Evolutionary conservation across 2,329 filamentous ascomycete genomes (phyloP).

Genomic region (Neopestalotiopsis sp.): DNA sequence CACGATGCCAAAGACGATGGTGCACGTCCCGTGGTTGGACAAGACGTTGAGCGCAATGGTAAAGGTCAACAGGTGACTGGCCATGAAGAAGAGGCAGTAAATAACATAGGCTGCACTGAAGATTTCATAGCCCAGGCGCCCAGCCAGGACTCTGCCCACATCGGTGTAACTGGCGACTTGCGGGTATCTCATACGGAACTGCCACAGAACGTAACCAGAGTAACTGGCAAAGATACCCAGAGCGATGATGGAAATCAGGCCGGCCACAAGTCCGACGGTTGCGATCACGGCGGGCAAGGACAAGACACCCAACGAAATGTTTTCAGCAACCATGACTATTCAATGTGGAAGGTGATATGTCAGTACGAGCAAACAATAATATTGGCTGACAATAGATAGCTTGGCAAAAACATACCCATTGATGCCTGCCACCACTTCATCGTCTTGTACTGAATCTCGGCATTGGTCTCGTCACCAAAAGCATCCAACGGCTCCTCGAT

Average conservation of each 20-base stretch:
- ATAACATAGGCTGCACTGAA: constrained; percentile 63
- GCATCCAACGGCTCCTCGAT: constrained; percentile 7
- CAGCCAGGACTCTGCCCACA: constrained; percentile 63
- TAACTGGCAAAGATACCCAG: constrained; percentile 71
- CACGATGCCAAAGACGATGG: constrained; percentile 65
- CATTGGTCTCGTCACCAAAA: constrained; percentile 10
- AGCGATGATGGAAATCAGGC: constrained; percentile 71
- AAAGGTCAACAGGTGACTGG: constrained; percentile 69
- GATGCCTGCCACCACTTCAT: constrained; percentile 41
- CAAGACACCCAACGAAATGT: constrained; percentile 57
- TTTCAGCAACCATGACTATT: constrained; percentile 48
- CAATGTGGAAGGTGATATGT: constrained; percentile 31
- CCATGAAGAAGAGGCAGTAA: constrained; percentile 72
- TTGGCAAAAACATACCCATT: neutral
- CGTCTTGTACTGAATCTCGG: constrained; percentile 40
- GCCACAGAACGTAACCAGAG: constrained; percentile 58
- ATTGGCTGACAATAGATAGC: neutral
- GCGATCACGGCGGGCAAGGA: constrained; percentile 79
- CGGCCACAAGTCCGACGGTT: constrained; percentile 71
- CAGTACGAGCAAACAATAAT: constrained; percentile 37
- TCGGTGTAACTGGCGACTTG: constrained; percentile 71
- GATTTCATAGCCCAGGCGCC: constrained; percentile 60
- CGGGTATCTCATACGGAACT: constrained; percentile 73
- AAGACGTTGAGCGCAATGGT: constrained; percentile 69
- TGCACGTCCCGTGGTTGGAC: constrained; percentile 63